Evolutionary conservation across 805 yeast genomes (phyloP).

Genomic region (Starmerella potacharoeniae): DNA sequence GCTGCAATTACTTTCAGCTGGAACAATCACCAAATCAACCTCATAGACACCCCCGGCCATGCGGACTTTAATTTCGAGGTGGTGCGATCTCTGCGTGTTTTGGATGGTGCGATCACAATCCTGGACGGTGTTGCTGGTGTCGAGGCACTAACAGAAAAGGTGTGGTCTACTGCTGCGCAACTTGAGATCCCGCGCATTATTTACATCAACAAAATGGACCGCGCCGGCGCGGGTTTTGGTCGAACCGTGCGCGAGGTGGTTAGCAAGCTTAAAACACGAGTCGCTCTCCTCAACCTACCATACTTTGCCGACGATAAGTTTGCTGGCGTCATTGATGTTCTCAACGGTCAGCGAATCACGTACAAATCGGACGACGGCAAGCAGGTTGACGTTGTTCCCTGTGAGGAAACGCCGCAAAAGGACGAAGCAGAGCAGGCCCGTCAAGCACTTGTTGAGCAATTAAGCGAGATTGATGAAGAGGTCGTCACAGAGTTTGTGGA

Average conservation of each 20-base stretch:
- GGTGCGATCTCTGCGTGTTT: slow-evolving; percentile 71
- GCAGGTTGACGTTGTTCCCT: slow-evolving; percentile 35
- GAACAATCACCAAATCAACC: slow-evolving; percentile 63
- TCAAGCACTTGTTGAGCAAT: slow-evolving; percentile 68
- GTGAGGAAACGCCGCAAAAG: slow-evolving; percentile 21
- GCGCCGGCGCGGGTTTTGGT: slow-evolving; percentile 90
- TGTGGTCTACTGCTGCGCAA: slow-evolving; percentile 76
- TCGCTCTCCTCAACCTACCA: slow-evolving; percentile 68
- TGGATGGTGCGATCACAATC: slow-evolving; percentile 90
- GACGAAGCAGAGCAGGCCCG: slow-evolving; percentile 32
- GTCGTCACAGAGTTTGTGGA: slow-evolving; percentile 71
- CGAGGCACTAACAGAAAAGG: slow-evolving; percentile 95
- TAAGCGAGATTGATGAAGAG: slow-evolving; percentile 71
- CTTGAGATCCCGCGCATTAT: slow-evolving; percentile 63
- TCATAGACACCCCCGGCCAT: slow-evolving; percentile 97
- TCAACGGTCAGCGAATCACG: slow-evolving; percentile 38
- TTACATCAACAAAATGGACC: slow-evolving; percentile 89
- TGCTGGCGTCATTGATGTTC: slow-evolving; percentile 64
- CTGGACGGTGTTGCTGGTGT: slow-evolving; percentile 96
- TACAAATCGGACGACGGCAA: slow-evolving; percentile 47
- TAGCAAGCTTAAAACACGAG: slow-evolving; percentile 59
- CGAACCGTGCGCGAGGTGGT: slow-evolving; percentile 80
- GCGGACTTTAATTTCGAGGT: slow-evolving; percentile 97
- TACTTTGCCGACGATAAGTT: slow-evolving; percentile 49
- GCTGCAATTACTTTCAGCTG: slow-evolving; percentile 91